Base-by-base conservation (phyloP, 192 early-diverging fungal genomes). In the Thamnidium elegans region DNA sequence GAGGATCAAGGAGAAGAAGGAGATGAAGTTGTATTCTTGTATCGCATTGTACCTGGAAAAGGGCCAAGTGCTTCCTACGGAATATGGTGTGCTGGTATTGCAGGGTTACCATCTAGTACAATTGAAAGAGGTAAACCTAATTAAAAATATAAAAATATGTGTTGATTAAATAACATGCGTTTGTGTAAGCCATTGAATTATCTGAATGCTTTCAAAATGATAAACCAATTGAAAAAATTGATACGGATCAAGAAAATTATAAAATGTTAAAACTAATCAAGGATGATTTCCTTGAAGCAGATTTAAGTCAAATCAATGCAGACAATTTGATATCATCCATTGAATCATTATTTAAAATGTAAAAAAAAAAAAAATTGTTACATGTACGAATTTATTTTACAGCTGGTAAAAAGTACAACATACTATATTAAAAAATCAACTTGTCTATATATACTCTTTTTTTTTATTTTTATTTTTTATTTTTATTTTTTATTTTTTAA, bases 21-120 rank as follows among this genome's bases (percentile, higher is more conserved):
- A 6, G 73, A 76, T 1, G 81, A 76, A 17, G 58, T 87, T 3
- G 82, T 82, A 0, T 90, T 88, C 59, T 63, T 92, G 56, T 92
- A 91, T 58, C 71, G 81, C 74, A 71, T 84, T 5, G 62, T 84
- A 39, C 74, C 71, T 11, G 78, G 77, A 3, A 50, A 5, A 3
- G 65, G 68, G 3, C 62, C 62, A 6, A 65, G 62, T 11, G 62
- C 69, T 7, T 85, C 81, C 1, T 73, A 77, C 62, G 83, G 81
- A 2, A 72, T 72, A 13, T 77, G 70, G 48, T 79, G 77, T 66
- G 81, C 81, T 19, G 50, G 70, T 14, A 69, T 76, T 26, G 79
- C 79, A 3, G 64, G 70, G 1, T 63, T 83, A 26, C 71, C 77
- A 2, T 7, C 62, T 2, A 21, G 50, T 11, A 53, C 76, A 30